Base-by-base conservation (phyloP, 305 asterid species). In the Withania somnifera region DNA sequence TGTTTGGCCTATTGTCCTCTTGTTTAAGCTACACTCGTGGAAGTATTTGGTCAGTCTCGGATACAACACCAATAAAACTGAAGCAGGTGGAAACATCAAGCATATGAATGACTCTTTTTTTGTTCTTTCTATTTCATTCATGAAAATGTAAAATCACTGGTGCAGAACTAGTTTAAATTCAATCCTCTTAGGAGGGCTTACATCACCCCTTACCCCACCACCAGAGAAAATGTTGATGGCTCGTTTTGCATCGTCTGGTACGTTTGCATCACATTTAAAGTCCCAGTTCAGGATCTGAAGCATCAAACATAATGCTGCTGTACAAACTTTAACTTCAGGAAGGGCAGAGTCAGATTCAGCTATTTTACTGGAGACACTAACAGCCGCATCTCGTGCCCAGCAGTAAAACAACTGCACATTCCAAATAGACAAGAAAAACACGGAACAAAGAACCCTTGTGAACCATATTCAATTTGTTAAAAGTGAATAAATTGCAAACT, bases 251-350 rank as follows among this genome's bases (percentile, higher is more conserved):
- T 86, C 89, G 81, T 88, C 90, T 79, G 80, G 90, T 78, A 80
- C 10, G 69, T 78, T 69, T 88, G 85, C 30, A 30, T 85, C 88
- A 86, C 86, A 90, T 84, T 84, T 91, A 82, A 95, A 94, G 83
- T 95, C 99, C 99, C 99, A 95, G 80, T 89, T 95, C 84, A 95
- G 87, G 84, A 95, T 89, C 89, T 95, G 99, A 87, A 92, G 94
- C 97, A 95, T 93, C 83, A 95, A 81, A 71, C 91, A 91, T 78
- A 95, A 77, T 54, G 98, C 92, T 51, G 89, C 89, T 76, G 93
- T 85, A 86, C 98, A 95, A 83, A 92, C 94, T 88, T 90, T 94
- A 81, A 83, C 95, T 90, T 94, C 97, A 63, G 97, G 98, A 82
- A 92, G 87, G 82, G 91, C 91, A 17, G 95, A 88, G 69, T 86